Evolutionary conservation across 2,329 filamentous ascomycete genomes (phyloP).

Genomic region (Davidsoniella neocaledoniae): DNA sequence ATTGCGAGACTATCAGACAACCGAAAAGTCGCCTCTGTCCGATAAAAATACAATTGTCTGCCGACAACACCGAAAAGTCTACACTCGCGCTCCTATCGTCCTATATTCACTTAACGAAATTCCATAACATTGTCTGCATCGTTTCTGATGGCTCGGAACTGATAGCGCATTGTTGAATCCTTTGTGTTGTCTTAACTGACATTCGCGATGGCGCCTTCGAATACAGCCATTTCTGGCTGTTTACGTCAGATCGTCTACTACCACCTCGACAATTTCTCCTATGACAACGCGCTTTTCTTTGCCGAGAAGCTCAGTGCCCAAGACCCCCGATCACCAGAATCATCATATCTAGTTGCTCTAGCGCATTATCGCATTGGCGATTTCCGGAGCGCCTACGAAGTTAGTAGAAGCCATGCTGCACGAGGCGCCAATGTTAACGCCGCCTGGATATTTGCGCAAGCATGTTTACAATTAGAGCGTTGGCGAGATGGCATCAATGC

Average conservation of each 20-base stretch:
- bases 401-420: conserved; percentile 52
- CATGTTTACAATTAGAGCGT: conserved; percentile 63
- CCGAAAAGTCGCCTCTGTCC: no score
- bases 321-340: conserved; percentile 65
- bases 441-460: conserved; percentile 79
- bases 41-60: no score
- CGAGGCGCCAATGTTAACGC: conserved; percentile 69
- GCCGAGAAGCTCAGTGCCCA: conserved; percentile 73
- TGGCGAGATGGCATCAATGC: conserved; percentile 68
- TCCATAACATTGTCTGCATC: background rate
- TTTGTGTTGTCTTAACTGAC: conserved; percentile 1
- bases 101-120: no score
- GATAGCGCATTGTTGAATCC: conserved; percentile 5
- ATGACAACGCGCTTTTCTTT: conserved; percentile 85
- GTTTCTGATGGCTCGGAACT: conserved; percentile 10
- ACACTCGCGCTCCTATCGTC: no score
- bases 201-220: conserved; percentile 34
- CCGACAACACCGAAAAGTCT: no score
- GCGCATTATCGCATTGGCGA: conserved; percentile 74
- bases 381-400: conserved; percentile 71
- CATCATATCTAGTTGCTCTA: conserved; percentile 65
- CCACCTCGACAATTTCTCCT: conserved; percentile 74
- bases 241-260: conserved; percentile 46
- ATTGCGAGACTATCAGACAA: no score
- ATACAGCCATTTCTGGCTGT: conserved; percentile 31